phyloP scores from a whole-genome alignment of 2,329 filamentous ascomycete species.

The Blastomyces parvus region DNA sequence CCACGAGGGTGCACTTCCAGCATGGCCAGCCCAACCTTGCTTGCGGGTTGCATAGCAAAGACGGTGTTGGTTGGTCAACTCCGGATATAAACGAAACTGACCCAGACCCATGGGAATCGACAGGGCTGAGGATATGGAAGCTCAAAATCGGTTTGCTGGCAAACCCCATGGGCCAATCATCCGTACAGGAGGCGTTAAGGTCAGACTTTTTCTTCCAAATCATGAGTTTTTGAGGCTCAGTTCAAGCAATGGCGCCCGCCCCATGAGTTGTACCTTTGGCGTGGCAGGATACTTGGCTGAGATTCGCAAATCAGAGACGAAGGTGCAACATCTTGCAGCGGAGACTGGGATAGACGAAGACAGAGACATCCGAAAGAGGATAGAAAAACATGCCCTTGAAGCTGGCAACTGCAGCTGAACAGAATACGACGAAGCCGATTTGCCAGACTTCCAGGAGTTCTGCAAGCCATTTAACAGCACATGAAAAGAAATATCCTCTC shows the following conservation, averaged over 20 bases:
- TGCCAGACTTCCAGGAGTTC: not conserved
- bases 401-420: not conserved
- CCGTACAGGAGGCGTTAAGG: not conserved
- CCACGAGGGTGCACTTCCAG: not conserved
- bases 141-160: not conserved
- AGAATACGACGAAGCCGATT: not conserved
- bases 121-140: not conserved
- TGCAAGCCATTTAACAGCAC: slow-evolving; percentile 3
- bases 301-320: slow-evolving; percentile 8
- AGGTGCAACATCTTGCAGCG: not conserved
- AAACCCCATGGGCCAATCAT: not conserved
- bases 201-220: not conserved
- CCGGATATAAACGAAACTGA: not conserved
- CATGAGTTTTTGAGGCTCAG: not conserved
- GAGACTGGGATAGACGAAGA: not conserved
- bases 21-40: not conserved
- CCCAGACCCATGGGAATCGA: not conserved
- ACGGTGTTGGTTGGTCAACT: not conserved
- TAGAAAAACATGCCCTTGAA: not conserved
- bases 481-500: not conserved
- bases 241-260: not conserved
- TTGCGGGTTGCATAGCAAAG: not conserved
- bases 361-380: not conserved
- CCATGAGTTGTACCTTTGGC: not conserved
- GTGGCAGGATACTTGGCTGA: slow-evolving; percentile 8